Evolutionary conservation across 495 filamentous ascomycete genomes (phyloP).

Genomic region (Durotheca rogersii): DNA sequence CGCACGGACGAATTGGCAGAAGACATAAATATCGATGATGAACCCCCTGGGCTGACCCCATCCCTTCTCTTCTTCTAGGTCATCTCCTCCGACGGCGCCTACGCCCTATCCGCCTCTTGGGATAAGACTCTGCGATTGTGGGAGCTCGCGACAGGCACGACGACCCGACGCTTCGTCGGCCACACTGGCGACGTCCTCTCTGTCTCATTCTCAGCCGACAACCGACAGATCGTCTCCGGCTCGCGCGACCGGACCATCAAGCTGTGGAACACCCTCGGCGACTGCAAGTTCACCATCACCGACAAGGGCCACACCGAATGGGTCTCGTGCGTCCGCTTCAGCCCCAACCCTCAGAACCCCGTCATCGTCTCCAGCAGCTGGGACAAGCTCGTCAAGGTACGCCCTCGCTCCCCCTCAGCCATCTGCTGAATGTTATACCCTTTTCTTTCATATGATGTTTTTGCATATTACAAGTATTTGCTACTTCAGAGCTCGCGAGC

Average conservation of each 20-base stretch:
- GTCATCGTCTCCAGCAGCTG: slow-evolving; percentile 98
- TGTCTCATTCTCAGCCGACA: slow-evolving; percentile 99
- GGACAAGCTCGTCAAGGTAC: slow-evolving; percentile 99
- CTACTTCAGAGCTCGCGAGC: slow-evolving; percentile 97
- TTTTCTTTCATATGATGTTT: slow-evolving; percentile 86
- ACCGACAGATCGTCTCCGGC: slow-evolving; percentile 99
- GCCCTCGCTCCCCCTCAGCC: slow-evolving; percentile 32
- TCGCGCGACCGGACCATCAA: slow-evolving; percentile 98
- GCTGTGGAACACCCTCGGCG: slow-evolving; percentile 99
- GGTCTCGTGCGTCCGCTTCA: slow-evolving; percentile 99
- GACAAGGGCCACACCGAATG: slow-evolving; percentile 99
- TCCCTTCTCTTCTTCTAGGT: slow-evolving; percentile 74
- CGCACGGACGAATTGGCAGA: no score
- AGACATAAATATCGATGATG: no score
- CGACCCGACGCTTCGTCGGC: slow-evolving; percentile 96
- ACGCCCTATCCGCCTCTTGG: slow-evolving; percentile 98
- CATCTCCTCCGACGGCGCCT: slow-evolving; percentile 99
- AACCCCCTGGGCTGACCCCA: no score
- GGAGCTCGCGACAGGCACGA: slow-evolving; percentile 95
- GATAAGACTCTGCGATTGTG: slow-evolving; percentile 99
- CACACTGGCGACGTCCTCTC: slow-evolving; percentile 99
- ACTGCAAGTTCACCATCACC: slow-evolving; percentile 99
- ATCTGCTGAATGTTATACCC: background rate
- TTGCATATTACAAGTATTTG: slow-evolving; percentile 93
- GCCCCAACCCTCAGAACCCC: slow-evolving; percentile 99